Evolutionary conservation across 495 filamentous ascomycete genomes (phyloP), one percentile per base, ranked within the genome.

Genomic region (Lindgomyces ingoldianus): DNA sequence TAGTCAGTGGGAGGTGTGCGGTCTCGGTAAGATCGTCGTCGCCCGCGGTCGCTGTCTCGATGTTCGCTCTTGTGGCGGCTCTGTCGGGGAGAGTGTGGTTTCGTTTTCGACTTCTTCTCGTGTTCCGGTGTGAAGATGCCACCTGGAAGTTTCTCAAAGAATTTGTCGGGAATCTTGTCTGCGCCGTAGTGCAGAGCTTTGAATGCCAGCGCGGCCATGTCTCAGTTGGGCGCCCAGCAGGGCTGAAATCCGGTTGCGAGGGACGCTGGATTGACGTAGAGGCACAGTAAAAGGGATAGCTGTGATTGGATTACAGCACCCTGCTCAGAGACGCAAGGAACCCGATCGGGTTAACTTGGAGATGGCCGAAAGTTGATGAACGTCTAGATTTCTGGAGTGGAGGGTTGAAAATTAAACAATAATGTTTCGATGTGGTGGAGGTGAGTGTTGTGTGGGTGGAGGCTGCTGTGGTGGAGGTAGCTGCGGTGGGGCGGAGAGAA

Each of bases 121-220:
- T 74, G 69, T 47, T 70, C 66, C 1, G 62, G 59, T 39, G 62
- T 73, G 64, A 72, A 77, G 65, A 63, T 74, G 55, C 72, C 73
- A 61, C 75, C 75, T 42, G 75, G 74, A 9, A 76, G 59, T 33
- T 54, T 62, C 18, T 77, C 73, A 49, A 73, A 76, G 49, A 70
- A 59, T 4, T 29, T 66, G 61, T 77, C 75, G 29, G 74, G 74
- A 33, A 76, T 74, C 64, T 72, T 76, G 39, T 73, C 70, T 18
- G 70, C 72, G 36, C 70, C 75, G 60, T 72, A 72, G 49, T 29
- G 27, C 19, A 69, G 36, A 3, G 67, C 67, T 18, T 70, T 70
- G 21, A 70, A 64, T 1, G 67, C 70, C 14, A 71, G 69, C 9
- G 33, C 51, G 14, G 69, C 47, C 69, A 69, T 69, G 16, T 22